Conservation (phyloP, 2,329 filamentous ascomycete species). For the Penicillium sp. region DNA sequence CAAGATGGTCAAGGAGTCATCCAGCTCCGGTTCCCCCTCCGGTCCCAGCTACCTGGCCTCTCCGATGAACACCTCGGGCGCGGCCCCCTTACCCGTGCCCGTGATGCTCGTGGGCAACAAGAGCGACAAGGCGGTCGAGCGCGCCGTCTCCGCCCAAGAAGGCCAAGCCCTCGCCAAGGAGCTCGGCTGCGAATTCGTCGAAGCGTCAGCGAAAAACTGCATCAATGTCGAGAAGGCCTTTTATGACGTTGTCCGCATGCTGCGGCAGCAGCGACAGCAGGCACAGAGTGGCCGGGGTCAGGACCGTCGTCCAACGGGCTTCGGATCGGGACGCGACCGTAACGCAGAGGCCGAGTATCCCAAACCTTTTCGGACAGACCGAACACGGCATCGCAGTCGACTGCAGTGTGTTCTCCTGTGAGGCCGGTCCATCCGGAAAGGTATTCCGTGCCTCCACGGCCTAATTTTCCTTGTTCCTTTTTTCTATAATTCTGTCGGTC, state of each 20-base stretch:
- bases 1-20: constrained; percentile 90
- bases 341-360: constrained; percentile 40
- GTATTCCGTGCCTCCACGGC: constrained; percentile 4
- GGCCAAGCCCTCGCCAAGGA: constrained; percentile 88
- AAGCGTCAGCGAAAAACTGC: constrained; percentile 95
- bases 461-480: not conserved
- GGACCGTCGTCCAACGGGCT: constrained; percentile 38
- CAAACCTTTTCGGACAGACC: constrained; percentile 40
- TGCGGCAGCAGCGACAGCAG: constrained; percentile 75
- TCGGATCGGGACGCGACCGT: constrained; percentile 35
- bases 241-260: constrained; percentile 90
- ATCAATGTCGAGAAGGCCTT: constrained; percentile 99
- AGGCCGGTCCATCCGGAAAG: constrained; percentile 22
- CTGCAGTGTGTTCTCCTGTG: constrained; percentile 40
- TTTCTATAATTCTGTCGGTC: constrained; percentile 14
- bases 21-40: constrained; percentile 54
- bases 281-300: constrained; percentile 35
- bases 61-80: constrained; percentile 47
- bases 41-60: constrained; percentile 51
- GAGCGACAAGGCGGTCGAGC: constrained; percentile 91
- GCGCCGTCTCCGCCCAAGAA: constrained; percentile 95
- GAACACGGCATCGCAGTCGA: constrained; percentile 36
- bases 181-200: constrained; percentile 92
- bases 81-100: constrained; percentile 66
- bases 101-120: constrained; percentile 99